Percentiles rank a stretch among this genome's conserved stretches.
Conservation (phyloP, 2,329 filamentous ascomycete species). For the Beauveria rudraprayagi region DNA sequence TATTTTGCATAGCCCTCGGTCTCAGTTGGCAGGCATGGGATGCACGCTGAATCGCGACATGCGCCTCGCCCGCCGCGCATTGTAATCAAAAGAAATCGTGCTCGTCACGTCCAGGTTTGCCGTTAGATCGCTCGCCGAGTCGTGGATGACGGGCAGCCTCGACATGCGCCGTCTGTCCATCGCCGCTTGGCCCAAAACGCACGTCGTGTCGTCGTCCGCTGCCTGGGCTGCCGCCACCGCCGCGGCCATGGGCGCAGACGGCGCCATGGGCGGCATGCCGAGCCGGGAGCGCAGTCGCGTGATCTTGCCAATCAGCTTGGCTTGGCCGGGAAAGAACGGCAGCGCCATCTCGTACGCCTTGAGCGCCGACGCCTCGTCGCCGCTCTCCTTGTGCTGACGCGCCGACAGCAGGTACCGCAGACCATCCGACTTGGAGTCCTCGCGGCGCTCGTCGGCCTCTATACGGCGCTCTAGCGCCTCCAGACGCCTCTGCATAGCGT, state of each 20-base stretch:
- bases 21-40: slow-evolving; percentile 7
- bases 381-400: slow-evolving; percentile 78
- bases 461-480: slow-evolving; percentile 84
- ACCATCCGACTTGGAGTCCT: slow-evolving; percentile 72
- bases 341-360: slow-evolving; percentile 80
- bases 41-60: slow-evolving; percentile 11
- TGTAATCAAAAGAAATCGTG: slow-evolving; percentile 3
- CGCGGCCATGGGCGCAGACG: background rate
- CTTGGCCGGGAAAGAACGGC: slow-evolving; percentile 78
- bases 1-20: too few relatives aligned
- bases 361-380: slow-evolving; percentile 69
- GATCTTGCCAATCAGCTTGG: slow-evolving; percentile 67
- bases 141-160: slow-evolving; percentile 2
- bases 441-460: slow-evolving; percentile 50
- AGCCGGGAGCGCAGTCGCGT: slow-evolving; percentile 51
- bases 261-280: slow-evolving; percentile 18
- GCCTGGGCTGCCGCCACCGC: background rate
- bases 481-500: slow-evolving; percentile 71
- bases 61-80: slow-evolving; percentile 13
- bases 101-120: slow-evolving; percentile 2
- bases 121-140: slow-evolving; percentile 6
- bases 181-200: background rate
- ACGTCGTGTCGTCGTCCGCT: background rate
- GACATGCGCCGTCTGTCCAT: slow-evolving; percentile 7
- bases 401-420: slow-evolving; percentile 83